Evolutionary conservation across 2,329 filamentous ascomycete genomes (phyloP).

Genomic region (Epichloe coenophiala): DNA sequence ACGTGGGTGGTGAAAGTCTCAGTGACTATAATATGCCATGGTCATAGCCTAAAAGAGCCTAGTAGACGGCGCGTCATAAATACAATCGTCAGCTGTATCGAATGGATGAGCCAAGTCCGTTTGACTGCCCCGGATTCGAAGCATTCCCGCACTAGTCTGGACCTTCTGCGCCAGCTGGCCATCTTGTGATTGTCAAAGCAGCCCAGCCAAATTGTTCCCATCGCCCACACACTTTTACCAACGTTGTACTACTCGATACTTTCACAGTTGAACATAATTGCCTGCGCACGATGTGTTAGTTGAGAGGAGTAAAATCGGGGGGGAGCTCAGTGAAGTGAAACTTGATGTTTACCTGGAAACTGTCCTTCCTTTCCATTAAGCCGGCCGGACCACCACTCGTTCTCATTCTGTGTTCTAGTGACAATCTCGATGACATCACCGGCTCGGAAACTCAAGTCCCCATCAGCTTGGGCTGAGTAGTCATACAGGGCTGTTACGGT

Average conservation of each 20-base stretch:
- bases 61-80: background rate
- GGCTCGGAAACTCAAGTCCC: conserved; percentile 78
- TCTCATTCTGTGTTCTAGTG: conserved; percentile 70
- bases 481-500: conserved; percentile 88
- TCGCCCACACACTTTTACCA: background rate
- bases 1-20: too few species aligned
- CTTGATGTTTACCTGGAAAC: conserved; percentile 66
- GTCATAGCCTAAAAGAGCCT: background rate
- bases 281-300: background rate
- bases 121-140: background rate
- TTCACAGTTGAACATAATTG: conserved; percentile 6
- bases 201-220: background rate
- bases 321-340: background rate
- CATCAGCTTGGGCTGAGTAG: conserved; percentile 89
- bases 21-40: too few species aligned
- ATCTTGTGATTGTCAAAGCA: background rate
- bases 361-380: conserved; percentile 71
- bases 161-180: background rate
- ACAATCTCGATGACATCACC: conserved; percentile 88
- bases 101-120: background rate
- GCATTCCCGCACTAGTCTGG: background rate
- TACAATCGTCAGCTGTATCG: background rate
- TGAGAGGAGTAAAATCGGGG: background rate
- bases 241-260: background rate
- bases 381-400: conserved; percentile 94